These are phyloP conservation scores for Yamadazyma trypodendri DNA, from an alignment of 1,139 yeast species.

Conservation along the genomic window DNA sequence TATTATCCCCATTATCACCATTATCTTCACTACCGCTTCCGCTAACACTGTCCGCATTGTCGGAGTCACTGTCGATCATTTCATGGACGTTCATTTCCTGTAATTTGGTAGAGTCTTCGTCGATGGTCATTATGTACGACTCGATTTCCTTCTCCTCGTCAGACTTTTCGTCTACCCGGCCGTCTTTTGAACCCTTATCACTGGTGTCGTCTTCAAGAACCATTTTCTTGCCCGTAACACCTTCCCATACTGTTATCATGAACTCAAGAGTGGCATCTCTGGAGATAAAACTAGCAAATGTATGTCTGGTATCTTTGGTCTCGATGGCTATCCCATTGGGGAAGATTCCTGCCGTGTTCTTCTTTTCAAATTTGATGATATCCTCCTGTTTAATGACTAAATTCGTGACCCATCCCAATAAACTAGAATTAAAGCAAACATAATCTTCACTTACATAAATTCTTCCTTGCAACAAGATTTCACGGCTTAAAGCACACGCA, in stretches of 20 bases:
- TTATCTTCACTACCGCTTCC: too few species aligned
- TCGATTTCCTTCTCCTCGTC: constrained; percentile 19
- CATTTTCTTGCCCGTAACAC: constrained; percentile 25
- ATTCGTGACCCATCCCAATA: constrained; percentile 90
- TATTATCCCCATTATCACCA: too few species aligned
- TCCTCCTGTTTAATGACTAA: constrained; percentile 72
- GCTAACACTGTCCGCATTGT: constrained; percentile 6
- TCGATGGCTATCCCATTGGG: constrained; percentile 87
- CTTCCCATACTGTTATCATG: constrained; percentile 58
- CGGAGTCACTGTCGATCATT: constrained; percentile 12
- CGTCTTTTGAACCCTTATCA: constrained; percentile 11
- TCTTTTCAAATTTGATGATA: constrained; percentile 71
- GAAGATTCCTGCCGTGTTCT: constrained; percentile 81
- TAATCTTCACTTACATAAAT: constrained; percentile 78
- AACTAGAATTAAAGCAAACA: constrained; percentile 86
- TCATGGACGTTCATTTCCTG: constrained; percentile 16
- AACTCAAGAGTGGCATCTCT: constrained; percentile 77
- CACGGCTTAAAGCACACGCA: constrained; percentile 86
- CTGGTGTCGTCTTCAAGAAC: constrained; percentile 10
- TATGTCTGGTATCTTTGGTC: constrained; percentile 65
- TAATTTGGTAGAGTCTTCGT: constrained; percentile 24
- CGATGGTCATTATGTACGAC: constrained; percentile 35
- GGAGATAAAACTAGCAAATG: constrained; percentile 84
- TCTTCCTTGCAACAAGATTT: constrained; percentile 88
- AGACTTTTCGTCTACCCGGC: constrained; percentile 6